A percentile compares a stretch with the other conserved stretches of the same genome.
phyloP scores from a whole-genome alignment of 2,329 filamentous ascomycete species.

The Alternaria brassicae region DNA sequence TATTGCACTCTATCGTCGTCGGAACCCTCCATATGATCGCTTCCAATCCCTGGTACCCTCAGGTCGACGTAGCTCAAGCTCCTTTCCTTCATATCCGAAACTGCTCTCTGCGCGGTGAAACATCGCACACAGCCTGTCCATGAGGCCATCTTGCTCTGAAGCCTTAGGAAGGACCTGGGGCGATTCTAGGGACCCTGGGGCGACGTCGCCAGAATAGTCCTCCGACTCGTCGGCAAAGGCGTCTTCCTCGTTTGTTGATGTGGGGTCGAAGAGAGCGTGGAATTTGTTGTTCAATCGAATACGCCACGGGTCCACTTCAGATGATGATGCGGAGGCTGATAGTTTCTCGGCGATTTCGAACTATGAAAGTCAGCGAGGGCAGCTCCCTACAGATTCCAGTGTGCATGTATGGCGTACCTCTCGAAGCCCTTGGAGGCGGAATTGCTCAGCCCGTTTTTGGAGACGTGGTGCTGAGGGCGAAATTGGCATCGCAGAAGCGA shows the following conservation, averaged over 20 bases:
- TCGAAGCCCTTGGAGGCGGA: conserved; percentile 42
- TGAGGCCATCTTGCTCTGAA: conserved; percentile 20
- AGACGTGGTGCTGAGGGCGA: conserved; percentile 45
- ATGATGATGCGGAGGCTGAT: conserved; percentile 27
- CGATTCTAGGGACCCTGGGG: conserved; percentile 44
- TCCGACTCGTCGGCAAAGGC: conserved; percentile 21
- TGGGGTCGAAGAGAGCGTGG: conserved; percentile 29
- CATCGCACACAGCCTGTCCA: conserved; percentile 32
- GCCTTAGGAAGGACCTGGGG: conserved; percentile 43
- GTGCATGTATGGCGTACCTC: conserved; percentile 34
- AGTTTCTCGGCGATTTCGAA: conserved; percentile 45
- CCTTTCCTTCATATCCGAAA: conserved; percentile 47
- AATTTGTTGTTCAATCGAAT: conserved; percentile 31
- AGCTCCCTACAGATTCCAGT: not conserved
- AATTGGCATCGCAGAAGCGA: conserved; percentile 43
- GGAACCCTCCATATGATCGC: conserved; percentile 24
- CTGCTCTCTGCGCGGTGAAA: conserved; percentile 31
- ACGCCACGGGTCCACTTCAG: conserved; percentile 22
- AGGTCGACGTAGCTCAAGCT: conserved; percentile 42
- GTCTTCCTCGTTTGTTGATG: conserved; percentile 21
- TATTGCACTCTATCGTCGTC: conserved; percentile 11
- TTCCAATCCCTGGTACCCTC: conserved; percentile 44
- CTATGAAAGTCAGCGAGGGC: conserved; percentile 25
- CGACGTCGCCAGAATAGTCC: conserved; percentile 46
- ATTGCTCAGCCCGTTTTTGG: conserved; percentile 43